Evolutionary conservation across 139 green algal genomes (phyloP).

Genomic region (Tetraselmis chui): DNA sequence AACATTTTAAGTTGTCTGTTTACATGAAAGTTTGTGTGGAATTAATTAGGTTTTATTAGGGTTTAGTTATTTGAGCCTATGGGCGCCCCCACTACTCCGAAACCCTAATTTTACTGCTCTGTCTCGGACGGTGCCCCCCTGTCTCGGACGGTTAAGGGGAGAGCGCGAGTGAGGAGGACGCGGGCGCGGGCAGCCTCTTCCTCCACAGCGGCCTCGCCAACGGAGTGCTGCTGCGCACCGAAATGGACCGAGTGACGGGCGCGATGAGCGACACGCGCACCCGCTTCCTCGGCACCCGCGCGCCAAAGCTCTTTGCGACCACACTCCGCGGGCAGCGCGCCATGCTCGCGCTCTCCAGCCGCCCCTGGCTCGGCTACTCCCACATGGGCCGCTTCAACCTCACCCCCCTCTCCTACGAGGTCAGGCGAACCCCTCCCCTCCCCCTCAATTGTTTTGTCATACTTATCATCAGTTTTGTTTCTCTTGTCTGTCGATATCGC

Average conservation of each 20-base stretch:
- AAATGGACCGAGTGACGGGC: conserved; percentile 69
- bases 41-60: too few species aligned
- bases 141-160: not conserved
- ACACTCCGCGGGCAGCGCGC: conserved; percentile 54
- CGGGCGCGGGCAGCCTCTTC: conserved; percentile 62
- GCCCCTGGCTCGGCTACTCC: conserved; percentile 91
- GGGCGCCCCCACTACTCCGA: too few species aligned
- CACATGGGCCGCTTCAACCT: conserved; percentile 84
- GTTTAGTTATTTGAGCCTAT: too few species aligned
- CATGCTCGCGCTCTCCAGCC: conserved; percentile 87
- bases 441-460: too few species aligned
- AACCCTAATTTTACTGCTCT: too few species aligned
- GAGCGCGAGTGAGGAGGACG: conserved; percentile 26
- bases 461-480: too few species aligned
- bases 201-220: conserved; percentile 88
- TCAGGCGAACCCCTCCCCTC: too few species aligned
- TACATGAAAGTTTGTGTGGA: too few species aligned
- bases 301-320: conserved; percentile 71
- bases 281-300: conserved; percentile 83
- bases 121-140: too few species aligned
- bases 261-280: conserved; percentile 76
- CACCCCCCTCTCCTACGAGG: conserved; percentile 84
- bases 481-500: too few species aligned
- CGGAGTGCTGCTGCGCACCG: conserved; percentile 88
- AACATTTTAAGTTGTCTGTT: too few species aligned